phyloP scores from a whole-genome alignment of 345 rosid genomes.

The Limnanthes douglasii region DNA sequence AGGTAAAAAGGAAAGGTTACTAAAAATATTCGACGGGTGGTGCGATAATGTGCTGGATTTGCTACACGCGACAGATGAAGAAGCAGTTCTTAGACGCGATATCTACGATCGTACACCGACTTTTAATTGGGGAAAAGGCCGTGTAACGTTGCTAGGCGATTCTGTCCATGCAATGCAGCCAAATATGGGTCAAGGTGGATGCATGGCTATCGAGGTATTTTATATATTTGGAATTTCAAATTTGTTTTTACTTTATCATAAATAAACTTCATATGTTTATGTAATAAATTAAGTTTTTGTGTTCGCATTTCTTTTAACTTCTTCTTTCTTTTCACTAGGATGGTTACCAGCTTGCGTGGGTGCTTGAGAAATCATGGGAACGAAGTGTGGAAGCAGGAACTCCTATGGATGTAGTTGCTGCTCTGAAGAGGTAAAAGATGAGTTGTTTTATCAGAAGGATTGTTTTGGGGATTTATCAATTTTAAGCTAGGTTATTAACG shows the following conservation, averaged over 20 bases:
- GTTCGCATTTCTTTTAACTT: not conserved
- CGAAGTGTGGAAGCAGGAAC: constrained; percentile 33
- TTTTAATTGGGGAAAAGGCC: constrained; percentile 81
- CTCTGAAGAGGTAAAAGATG: constrained; percentile 38
- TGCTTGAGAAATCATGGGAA: constrained; percentile 69
- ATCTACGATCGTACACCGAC: constrained; percentile 65
- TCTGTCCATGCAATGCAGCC: constrained; percentile 97
- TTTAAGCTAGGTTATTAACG: no score
- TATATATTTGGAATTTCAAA: not conserved
- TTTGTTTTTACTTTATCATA: not conserved
- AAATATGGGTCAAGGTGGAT: constrained; percentile 93
- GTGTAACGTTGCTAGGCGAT: constrained; percentile 87
- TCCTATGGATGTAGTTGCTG: constrained; percentile 48
- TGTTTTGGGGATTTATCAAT: no score
- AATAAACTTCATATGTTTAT: not conserved
- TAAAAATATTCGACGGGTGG: constrained; percentile 82
- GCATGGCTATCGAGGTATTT: constrained; percentile 94
- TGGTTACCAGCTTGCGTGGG: constrained; percentile 65
- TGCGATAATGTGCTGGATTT: constrained; percentile 81
- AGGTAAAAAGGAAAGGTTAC: constrained; percentile 74
- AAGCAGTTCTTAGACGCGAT: constrained; percentile 72
- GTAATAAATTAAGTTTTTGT: not conserved
- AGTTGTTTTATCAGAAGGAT: not conserved
- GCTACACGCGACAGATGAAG: constrained; percentile 62
- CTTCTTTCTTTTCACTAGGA: constrained; percentile 36